Evolutionary conservation across 1,284 basidiomycete species (phyloP).

Genomic region (Cryptococcus sp.): DNA sequence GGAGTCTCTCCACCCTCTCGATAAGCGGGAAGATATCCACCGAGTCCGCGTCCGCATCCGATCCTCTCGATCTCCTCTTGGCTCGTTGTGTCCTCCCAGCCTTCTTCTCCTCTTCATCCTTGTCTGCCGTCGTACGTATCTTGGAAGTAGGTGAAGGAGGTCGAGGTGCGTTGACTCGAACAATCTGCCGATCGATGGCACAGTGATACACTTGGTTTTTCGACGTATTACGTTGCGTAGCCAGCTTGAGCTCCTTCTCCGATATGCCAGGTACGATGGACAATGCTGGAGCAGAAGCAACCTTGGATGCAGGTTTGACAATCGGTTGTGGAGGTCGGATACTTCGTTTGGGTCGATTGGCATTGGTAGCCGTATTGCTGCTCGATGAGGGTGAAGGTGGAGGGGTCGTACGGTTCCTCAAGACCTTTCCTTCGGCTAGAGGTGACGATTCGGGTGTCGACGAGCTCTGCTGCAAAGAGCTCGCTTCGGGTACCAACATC

Average conservation of each 20-base stretch:
- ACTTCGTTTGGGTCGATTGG: constrained; percentile 15
- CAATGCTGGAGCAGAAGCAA: background rate
- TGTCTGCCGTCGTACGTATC: constrained; percentile 63
- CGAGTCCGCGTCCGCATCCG: background rate
- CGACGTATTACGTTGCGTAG: constrained; percentile 38
- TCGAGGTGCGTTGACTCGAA: constrained; percentile 62
- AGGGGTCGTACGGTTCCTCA: background rate
- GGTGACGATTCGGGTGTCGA: constrained; percentile 4
- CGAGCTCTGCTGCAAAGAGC: constrained; percentile 11
- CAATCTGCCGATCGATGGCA: constrained; percentile 49
- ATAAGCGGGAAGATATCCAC: constrained; percentile 6
- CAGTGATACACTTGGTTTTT: constrained; percentile 44
- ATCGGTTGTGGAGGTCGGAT: constrained; percentile 9
- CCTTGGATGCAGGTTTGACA: background rate
- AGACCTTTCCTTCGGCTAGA: background rate
- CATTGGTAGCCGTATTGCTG: background rate
- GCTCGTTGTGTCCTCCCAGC: constrained; percentile 61
- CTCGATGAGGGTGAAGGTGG: background rate
- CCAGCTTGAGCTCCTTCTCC: constrained; percentile 39
- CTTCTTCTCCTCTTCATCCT: constrained; percentile 63
- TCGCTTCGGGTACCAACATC: background rate
- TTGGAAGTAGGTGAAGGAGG: constrained; percentile 74
- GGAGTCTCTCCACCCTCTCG: constrained; percentile 18
- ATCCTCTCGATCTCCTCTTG: constrained; percentile 49
- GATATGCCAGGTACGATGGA: constrained; percentile 29